Evolutionary conservation across 139 green algal genomes (phyloP).

Genomic region (Micractinium sp.): DNA sequence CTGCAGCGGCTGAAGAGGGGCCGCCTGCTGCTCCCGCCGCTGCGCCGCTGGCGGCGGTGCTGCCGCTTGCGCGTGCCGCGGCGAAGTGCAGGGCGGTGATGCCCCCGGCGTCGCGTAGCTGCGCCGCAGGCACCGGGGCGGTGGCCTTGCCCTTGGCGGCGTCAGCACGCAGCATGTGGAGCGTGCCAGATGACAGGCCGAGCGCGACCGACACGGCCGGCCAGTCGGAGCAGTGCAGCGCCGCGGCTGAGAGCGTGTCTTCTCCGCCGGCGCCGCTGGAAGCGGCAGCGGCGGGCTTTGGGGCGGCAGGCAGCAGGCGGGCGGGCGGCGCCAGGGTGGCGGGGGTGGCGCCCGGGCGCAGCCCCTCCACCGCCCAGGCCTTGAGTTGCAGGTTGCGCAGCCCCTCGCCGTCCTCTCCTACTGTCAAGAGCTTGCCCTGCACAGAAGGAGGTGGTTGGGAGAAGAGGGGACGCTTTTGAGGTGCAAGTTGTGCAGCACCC

Average conservation of each 20-base stretch:
- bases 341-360: not conserved
- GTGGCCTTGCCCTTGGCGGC: slow-evolving; percentile 29
- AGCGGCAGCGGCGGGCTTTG: not conserved
- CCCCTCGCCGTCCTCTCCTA: slow-evolving; percentile 35
- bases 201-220: slow-evolving; percentile 31
- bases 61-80: not conserved
- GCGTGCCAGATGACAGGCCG: slow-evolving; percentile 26
- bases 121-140: not conserved
- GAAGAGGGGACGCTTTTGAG: no score
- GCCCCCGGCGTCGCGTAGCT: not conserved
- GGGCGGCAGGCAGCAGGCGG: slow-evolving; percentile 22
- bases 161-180: slow-evolving; percentile 39
- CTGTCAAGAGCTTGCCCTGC: slow-evolving; percentile 35
- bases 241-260: not conserved
- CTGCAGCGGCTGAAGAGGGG: not conserved
- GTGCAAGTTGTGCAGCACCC: no score
- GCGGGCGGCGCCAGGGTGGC: not conserved
- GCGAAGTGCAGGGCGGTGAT: slow-evolving; percentile 30
- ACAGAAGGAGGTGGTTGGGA: not conserved
- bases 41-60: slow-evolving; percentile 1
- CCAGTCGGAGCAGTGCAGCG: slow-evolving; percentile 19
- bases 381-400: slow-evolving; percentile 20
- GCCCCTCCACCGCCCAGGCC: slow-evolving; percentile 32
- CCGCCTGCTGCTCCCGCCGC: not conserved
- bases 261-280: not conserved